Conservation (phyloP, 2,329 filamentous ascomycete genomes). For the Fusarium secorum region DNA sequence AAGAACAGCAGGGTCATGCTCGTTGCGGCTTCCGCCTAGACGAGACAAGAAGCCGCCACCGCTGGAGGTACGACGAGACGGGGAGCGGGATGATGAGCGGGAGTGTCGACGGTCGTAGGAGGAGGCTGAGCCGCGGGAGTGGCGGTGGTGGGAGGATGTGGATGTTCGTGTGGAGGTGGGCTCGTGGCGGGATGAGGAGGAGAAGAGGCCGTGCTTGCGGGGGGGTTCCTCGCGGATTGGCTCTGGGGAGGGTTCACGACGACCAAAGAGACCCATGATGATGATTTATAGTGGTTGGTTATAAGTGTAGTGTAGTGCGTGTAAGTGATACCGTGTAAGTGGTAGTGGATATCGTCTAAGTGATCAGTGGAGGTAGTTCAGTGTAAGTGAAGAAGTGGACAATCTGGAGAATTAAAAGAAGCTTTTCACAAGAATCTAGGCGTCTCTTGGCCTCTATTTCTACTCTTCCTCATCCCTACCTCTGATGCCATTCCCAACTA, state of each 20-base stretch:
- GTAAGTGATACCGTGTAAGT: neutral
- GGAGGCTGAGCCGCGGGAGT: constrained; percentile 16
- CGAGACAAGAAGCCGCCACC: constrained; percentile 53
- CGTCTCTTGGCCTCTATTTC: constrained; percentile 29
- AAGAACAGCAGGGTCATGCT: constrained; percentile 69
- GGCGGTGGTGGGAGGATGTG: constrained; percentile 32
- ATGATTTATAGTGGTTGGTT: neutral
- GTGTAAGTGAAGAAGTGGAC: neutral
- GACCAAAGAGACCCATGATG: constrained; percentile 47
- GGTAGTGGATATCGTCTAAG: neutral
- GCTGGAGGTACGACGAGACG: constrained; percentile 5
- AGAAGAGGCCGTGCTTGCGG: constrained; percentile 50
- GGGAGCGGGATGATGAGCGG: constrained; percentile 20
- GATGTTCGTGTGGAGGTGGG: constrained; percentile 39
- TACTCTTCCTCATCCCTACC: neutral
- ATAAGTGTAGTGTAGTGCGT: neutral
- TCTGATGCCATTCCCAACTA: neutral
- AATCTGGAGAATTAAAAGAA: constrained; percentile 13
- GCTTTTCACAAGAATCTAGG: constrained; percentile 13
- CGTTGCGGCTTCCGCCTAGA: constrained; percentile 52
- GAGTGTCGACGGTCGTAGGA: constrained; percentile 29
- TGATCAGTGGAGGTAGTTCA: neutral
- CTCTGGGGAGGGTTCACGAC: constrained; percentile 44
- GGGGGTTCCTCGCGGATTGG: constrained; percentile 41
- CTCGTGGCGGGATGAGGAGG: constrained; percentile 39